Evolutionary conservation across 2,329 filamentous ascomycete species (phyloP).

Genomic region (Macroventuria anomochaeta): DNA sequence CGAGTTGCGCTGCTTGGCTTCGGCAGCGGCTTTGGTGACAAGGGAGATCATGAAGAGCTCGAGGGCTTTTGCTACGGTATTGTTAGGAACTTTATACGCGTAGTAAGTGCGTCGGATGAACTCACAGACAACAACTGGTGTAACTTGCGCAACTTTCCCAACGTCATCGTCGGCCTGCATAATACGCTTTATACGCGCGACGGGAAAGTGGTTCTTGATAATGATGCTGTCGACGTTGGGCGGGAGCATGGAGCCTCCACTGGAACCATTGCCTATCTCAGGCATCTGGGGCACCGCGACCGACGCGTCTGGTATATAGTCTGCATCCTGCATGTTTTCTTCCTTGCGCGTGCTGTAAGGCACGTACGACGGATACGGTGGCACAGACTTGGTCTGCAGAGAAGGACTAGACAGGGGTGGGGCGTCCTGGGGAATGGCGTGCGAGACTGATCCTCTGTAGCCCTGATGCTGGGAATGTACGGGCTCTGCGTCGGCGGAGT

Average conservation of each 20-base stretch:
- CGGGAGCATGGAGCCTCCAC: constrained; percentile 37
- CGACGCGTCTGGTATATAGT: constrained; percentile 47
- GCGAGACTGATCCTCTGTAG: constrained; percentile 46
- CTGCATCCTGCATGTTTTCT: constrained; percentile 44
- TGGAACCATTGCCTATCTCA: constrained; percentile 31
- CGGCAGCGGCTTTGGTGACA: constrained; percentile 83
- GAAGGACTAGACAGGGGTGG: constrained; percentile 25
- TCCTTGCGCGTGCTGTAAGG: constrained; percentile 36
- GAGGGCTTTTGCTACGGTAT: constrained; percentile 76
- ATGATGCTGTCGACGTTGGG: constrained; percentile 63
- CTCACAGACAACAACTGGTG: constrained; percentile 86
- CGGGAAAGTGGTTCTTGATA: constrained; percentile 94
- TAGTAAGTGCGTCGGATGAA: constrained; percentile 20
- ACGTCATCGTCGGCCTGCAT: constrained; percentile 99
- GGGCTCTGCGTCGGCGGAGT: constrained; percentile 49
- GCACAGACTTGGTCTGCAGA: constrained; percentile 22
- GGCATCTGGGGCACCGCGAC: constrained; percentile 26
- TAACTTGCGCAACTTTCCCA: constrained; percentile 97
- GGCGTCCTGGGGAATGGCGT: constrained; percentile 33
- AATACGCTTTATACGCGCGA: constrained; percentile 96
- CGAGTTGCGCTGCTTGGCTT: constrained; percentile 81
- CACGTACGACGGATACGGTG: constrained; percentile 30
- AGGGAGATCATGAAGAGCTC: constrained; percentile 98
- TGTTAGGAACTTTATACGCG: constrained; percentile 11
- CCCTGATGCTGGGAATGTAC: constrained; percentile 48